phyloP scores from a whole-genome alignment of 176 grass and related monocot genomes.

The Ampelocalamus luodianensis region DNA sequence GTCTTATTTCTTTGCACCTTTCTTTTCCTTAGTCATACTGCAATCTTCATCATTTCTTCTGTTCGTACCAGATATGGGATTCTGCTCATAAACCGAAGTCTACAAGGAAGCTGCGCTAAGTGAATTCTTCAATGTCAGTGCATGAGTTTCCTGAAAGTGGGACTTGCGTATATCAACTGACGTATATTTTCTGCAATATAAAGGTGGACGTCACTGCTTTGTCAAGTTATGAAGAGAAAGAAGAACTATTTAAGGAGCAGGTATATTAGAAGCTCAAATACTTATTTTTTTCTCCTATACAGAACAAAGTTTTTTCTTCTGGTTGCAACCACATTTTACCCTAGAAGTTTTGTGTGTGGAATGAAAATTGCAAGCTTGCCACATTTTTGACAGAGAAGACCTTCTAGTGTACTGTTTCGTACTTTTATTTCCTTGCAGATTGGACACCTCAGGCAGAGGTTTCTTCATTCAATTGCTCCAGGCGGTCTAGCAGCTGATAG shows the following conservation, averaged over 20 bases:
- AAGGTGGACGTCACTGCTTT: slow-evolving; percentile 91
- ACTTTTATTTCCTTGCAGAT: slow-evolving; percentile 55
- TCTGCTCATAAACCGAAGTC: slow-evolving; percentile 75
- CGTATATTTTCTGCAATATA: slow-evolving; percentile 45
- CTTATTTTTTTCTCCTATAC: neutral
- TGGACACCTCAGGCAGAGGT: slow-evolving; percentile 70
- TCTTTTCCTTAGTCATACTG: slow-evolving; percentile 39
- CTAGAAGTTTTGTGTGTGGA: neutral
- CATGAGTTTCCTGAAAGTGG: slow-evolving; percentile 41
- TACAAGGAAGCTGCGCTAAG: slow-evolving; percentile 79
- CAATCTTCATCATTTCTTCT: slow-evolving; percentile 19
- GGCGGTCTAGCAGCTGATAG: slow-evolving; percentile 87
- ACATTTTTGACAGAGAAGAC: neutral
- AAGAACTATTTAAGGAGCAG: slow-evolving; percentile 85
- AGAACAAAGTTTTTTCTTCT: neutral
- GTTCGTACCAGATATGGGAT: slow-evolving; percentile 81
- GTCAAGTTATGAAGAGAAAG: slow-evolving; percentile 87
- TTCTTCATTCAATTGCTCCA: slow-evolving; percentile 75
- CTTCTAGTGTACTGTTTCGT: neutral
- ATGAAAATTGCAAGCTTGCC: neutral
- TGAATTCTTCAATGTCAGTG: slow-evolving; percentile 92
- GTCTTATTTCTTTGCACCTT: slow-evolving; percentile 20
- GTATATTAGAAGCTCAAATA: slow-evolving; percentile 43
- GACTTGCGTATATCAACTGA: slow-evolving; percentile 26
- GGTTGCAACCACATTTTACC: slow-evolving; percentile 22